These are phyloP conservation scores for Serendipita sp. DNA, from an alignment of 768 basidiomycete species.

Conservation along the genomic window DNA sequence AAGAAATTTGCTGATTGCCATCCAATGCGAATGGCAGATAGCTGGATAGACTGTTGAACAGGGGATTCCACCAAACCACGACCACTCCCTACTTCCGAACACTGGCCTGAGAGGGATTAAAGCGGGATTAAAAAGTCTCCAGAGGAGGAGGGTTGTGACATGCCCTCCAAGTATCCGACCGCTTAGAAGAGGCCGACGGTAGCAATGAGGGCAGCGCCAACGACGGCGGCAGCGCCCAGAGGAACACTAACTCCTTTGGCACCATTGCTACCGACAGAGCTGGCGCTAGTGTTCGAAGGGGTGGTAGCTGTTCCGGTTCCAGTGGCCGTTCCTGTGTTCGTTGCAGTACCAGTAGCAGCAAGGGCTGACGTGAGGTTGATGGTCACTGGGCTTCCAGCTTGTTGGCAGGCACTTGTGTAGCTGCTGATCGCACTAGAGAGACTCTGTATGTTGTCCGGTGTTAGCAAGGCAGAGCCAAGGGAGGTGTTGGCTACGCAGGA, in stretches of 20 bases:
- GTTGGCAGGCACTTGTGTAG: not conserved
- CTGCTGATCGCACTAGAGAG: not conserved
- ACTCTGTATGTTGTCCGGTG: not conserved
- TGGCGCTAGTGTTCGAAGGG: not conserved
- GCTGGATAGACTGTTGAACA: too few relatives aligned
- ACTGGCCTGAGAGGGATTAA: too few relatives aligned
- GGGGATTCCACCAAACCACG: too few relatives aligned
- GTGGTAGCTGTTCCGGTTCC: not conserved
- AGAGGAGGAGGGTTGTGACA: too few relatives aligned
- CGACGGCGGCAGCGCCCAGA: not conserved
- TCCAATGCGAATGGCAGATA: too few relatives aligned
- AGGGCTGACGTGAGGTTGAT: not conserved
- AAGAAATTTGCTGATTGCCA: too few relatives aligned
- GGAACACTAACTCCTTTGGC: not conserved
- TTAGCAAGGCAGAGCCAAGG: not conserved
- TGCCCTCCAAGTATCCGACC: too few relatives aligned
- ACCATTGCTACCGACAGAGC: not conserved
- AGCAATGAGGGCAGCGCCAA: not conserved
- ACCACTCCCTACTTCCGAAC: too few relatives aligned
- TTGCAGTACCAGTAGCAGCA: not conserved
- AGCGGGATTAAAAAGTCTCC: too few relatives aligned
- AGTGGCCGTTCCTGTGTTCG: not conserved
- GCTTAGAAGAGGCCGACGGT: not conserved
- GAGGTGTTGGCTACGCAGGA: not conserved
- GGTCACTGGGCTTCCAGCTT: slow-evolving; percentile 1